Evolutionary conservation across 805 yeast species (phyloP), one percentile per base, ranked within the genome.

Genomic region (Barnettozyma sucrosica): DNA sequence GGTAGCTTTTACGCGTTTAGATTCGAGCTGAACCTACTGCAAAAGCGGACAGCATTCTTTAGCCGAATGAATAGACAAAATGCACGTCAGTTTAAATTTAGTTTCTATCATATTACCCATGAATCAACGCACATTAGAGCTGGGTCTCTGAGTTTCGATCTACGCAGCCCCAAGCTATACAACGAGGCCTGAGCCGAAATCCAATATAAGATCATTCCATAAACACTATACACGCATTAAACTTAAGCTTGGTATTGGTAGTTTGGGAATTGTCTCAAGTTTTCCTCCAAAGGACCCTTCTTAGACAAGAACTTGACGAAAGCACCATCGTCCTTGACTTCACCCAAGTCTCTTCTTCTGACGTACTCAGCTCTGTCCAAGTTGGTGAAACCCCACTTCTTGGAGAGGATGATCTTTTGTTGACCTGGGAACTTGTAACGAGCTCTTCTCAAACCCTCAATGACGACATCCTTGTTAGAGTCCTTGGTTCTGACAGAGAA

Each of bases 401-500:
- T 93, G 65, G 99, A 93, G 76, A 93, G 78, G 70, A 93, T 93
- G 72, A 93, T 93, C 83, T 84, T 92, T 80, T 93, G 99, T 82
- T 93, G 99, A 81, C 99, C 99, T 76, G 99, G 99, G 98, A 93
- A 93, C 92, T 93, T 93, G 88, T 93, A 93, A 83, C 98, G 92
- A 63, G 97, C 95, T 85, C 99, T 92, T 83, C 99, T 92, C 76
- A 93, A 87, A 81, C 92, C 99, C 83, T 93, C 99, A 68, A 93
- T 80, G 64, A 89, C 97, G 72, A 88, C 95, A 53, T 79, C 97
- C 83, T 92, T 89, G 96, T 89, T 90, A 69, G 83, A 76, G 78
- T 93, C 99, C 83, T 85, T 92, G 77, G 97, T 87, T 83, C 99
- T 92, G 74, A 89, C 89, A 62, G 98, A 92, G 80, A 93, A 83